Evolutionary conservation across 2,329 filamentous ascomycete genomes (phyloP).

Genomic region (Onygenales sp.): DNA sequence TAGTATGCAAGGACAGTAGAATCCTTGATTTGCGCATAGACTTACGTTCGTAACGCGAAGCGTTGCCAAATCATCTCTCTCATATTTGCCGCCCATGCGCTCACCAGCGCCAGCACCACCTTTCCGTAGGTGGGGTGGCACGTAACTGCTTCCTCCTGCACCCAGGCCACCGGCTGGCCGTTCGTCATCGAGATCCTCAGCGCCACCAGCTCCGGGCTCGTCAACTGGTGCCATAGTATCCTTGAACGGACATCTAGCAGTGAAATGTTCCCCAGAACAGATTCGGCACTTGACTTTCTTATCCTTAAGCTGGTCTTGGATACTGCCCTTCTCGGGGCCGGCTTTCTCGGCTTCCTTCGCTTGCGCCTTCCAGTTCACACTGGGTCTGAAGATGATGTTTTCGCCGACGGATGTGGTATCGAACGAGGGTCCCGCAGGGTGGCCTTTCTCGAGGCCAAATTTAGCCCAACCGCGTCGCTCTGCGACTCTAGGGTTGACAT

Average conservation of each 20-base stretch:
- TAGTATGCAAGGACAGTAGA: constrained; percentile 5
- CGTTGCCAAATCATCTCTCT: constrained; percentile 92
- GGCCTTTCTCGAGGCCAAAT: constrained; percentile 84
- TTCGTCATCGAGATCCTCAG: constrained; percentile 37
- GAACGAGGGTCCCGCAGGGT: constrained; percentile 67
- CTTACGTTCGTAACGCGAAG: constrained; percentile 94
- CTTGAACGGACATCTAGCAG: constrained; percentile 97
- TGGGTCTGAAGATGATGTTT: constrained; percentile 95
- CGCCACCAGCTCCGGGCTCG: constrained; percentile 27
- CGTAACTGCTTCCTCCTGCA: constrained; percentile 70
- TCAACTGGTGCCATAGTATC: constrained; percentile 82
- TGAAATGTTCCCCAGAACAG: constrained; percentile 98
- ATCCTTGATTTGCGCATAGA: constrained; percentile 19
- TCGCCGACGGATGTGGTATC: constrained; percentile 92
- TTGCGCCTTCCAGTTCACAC: constrained; percentile 86
- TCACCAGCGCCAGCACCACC: constrained; percentile 55
- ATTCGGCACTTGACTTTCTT: constrained; percentile 99
- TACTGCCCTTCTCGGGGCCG: constrained; percentile 48
- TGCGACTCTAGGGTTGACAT: constrained; percentile 92
- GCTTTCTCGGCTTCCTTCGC: constrained; percentile 59
- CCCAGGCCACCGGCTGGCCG: constrained; percentile 45
- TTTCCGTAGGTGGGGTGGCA: constrained; percentile 85
- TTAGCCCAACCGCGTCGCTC: constrained; percentile 90
- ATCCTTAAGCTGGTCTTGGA: constrained; percentile 71
- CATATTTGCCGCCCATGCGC: constrained; percentile 86